These are phyloP conservation scores for Trypanosoma theileri DNA, from an alignment of 208 protist species.

Conservation along the genomic window DNA sequence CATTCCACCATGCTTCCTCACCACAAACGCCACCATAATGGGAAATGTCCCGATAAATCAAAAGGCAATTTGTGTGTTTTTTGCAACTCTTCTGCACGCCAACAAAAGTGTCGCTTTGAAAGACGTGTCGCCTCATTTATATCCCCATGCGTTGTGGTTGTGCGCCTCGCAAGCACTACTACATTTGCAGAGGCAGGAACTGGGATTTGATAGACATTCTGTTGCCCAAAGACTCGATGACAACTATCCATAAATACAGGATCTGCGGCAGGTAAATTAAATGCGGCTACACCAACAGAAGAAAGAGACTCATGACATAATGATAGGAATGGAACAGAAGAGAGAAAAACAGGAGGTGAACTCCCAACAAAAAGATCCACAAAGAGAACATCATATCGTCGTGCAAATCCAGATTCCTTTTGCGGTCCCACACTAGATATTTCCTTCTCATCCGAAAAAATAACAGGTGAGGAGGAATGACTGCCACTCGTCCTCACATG, in stretches of 20 bases:
- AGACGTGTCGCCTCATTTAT: conserved; percentile 21
- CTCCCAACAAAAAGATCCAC: conserved; percentile 85
- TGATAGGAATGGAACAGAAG: conserved; percentile 49
- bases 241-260: conserved; percentile 55
- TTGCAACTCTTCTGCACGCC: conserved; percentile 52
- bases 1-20: conserved; percentile 15
- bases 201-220: conserved; percentile 70
- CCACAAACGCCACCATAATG: conserved; percentile 84
- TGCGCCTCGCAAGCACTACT: conserved; percentile 69
- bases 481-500: conserved; percentile 7
- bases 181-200: conserved; percentile 65
- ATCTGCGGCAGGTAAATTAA: conserved; percentile 65
- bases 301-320: conserved; percentile 54
- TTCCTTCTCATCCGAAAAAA: not conserved
- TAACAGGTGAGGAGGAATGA: not conserved
- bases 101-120: conserved; percentile 61
- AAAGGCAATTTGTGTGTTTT: conserved; percentile 67
- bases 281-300: conserved; percentile 70
- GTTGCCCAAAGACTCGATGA: conserved; percentile 48
- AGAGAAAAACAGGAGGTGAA: conserved; percentile 41
- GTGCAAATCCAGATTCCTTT: not conserved
- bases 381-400: conserved; percentile 74
- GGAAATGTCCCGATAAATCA: conserved; percentile 68
- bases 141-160: conserved; percentile 6
- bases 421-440: not conserved